Conservation (phyloP, 78 protist genomes). For the Dictyostelium firmibasis region DNA sequence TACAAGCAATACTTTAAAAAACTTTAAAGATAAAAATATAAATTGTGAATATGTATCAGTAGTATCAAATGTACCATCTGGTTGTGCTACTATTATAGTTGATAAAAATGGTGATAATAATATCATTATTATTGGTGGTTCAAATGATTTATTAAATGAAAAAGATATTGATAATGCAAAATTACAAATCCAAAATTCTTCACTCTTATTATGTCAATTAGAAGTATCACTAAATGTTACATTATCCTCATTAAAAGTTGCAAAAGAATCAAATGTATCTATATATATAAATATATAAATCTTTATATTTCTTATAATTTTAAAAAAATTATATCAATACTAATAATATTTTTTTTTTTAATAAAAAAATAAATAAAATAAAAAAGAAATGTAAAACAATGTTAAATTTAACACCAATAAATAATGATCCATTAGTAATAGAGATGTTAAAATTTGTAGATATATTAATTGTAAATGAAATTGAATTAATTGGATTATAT, state of each 20-base stretch:
- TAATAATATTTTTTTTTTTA: not conserved
- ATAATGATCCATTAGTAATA: conserved; percentile 8
- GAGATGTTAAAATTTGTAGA: conserved; percentile 27
- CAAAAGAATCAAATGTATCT: conserved; percentile 7
- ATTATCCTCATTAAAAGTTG: conserved; percentile 32
- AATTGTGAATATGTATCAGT: not conserved
- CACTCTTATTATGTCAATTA: conserved; percentile 48
- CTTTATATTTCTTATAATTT: not conserved
- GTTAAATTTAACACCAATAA: conserved; percentile 56
- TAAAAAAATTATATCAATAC: no score
- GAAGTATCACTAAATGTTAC: conserved; percentile 33
- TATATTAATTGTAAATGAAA: conserved; percentile 59
- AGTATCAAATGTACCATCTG: conserved; percentile 43
- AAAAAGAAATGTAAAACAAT: conserved; percentile 34
- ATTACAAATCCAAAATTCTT: conserved; percentile 26
- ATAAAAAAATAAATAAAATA: not conserved
- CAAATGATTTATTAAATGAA: conserved; percentile 33
- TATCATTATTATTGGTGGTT: conserved; percentile 78
- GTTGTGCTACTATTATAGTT: conserved; percentile 77
- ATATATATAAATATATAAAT: no score
- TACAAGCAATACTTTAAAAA: conserved; percentile 43
- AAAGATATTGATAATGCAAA: conserved; percentile 25
- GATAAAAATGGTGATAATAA: conserved; percentile 70
- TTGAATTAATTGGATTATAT: conserved; percentile 7
- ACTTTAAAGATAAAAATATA: conserved; percentile 28